Evolutionary conservation across 2,329 filamentous ascomycete species (phyloP).

Genomic region (Claviceps cyperi): DNA sequence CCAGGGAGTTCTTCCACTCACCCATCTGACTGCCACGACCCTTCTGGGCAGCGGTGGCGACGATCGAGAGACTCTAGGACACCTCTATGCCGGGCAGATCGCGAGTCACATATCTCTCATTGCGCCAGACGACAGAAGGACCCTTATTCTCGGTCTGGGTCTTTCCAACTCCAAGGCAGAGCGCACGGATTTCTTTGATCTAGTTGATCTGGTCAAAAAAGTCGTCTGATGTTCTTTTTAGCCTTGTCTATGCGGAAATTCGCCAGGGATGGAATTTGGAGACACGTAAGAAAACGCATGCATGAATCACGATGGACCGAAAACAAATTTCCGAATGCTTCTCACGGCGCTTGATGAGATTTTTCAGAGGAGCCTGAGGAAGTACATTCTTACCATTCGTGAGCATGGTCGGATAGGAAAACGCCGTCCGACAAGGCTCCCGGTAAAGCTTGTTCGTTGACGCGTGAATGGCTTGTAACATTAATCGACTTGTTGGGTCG

Average conservation of each 20-base stretch:
- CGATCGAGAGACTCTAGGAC: slow-evolving; percentile 68
- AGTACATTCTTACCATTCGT: background rate
- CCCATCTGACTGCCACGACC: slow-evolving; percentile 73
- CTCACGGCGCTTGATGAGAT: background rate
- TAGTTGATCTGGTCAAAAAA: slow-evolving; percentile 47
- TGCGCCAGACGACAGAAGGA: slow-evolving; percentile 48
- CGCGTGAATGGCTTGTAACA: background rate
- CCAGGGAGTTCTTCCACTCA: slow-evolving; percentile 51
- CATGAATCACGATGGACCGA: background rate
- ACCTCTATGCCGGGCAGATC: slow-evolving; percentile 80
- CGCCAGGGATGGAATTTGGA: background rate
- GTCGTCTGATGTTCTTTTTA: slow-evolving; percentile 26
- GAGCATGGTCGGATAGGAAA: background rate
- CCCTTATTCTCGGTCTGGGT: slow-evolving; percentile 47
- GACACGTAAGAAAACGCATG: background rate
- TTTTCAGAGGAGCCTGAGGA: background rate
- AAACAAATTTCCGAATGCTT: background rate
- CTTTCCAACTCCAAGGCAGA: slow-evolving; percentile 34
- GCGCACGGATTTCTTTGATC: slow-evolving; percentile 47
- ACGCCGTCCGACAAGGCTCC: background rate
- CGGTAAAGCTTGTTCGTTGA: background rate
- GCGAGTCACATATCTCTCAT: slow-evolving; percentile 64
- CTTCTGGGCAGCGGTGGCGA: slow-evolving; percentile 71
- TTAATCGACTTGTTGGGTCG: background rate
- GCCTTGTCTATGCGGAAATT: background rate